A percentile compares a stretch with the other conserved stretches of the same genome.
Conservation (phyloP, 768 basidiomycete species). For the Suillus luteus region DNA sequence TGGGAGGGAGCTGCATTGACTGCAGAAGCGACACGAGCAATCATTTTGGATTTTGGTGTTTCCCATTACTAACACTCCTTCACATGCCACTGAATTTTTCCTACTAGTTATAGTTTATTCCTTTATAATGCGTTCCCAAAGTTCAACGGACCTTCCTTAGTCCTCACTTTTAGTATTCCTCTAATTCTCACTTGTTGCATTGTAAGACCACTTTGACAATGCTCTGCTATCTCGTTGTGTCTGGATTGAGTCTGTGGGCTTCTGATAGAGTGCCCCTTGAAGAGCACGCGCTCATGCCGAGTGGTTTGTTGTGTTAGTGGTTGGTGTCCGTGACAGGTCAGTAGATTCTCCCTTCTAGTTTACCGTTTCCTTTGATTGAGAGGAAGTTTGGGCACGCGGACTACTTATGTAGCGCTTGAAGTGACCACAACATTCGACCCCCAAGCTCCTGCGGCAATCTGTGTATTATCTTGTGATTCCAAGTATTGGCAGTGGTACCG, state of each 20-base stretch:
- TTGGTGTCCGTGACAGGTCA: background rate
- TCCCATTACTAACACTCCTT: background rate
- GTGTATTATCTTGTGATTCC: too few relatives aligned
- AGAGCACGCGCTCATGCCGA: too few relatives aligned
- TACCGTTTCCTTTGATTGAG: background rate
- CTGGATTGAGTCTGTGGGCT: too few relatives aligned
- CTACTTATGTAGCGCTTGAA: background rate
- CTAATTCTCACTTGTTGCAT: background rate
- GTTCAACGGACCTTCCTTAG: background rate
- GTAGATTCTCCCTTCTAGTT: background rate
- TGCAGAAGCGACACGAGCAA: background rate
- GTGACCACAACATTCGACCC: too few relatives aligned
- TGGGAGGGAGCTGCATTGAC: background rate
- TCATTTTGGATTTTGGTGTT: background rate
- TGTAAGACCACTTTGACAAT: background rate
- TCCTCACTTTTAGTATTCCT: background rate
- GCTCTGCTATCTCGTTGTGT: too few relatives aligned
- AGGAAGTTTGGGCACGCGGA: background rate
- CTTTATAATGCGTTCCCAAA: background rate
- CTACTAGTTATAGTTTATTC: background rate
- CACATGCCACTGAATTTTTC: background rate
- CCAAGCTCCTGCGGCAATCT: too few relatives aligned
- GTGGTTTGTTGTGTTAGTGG: background rate
- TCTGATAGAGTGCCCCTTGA: too few relatives aligned
- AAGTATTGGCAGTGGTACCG: too few relatives aligned